Evolutionary conservation across 805 yeast species (phyloP).

Genomic region (Candida loeiensis): DNA sequence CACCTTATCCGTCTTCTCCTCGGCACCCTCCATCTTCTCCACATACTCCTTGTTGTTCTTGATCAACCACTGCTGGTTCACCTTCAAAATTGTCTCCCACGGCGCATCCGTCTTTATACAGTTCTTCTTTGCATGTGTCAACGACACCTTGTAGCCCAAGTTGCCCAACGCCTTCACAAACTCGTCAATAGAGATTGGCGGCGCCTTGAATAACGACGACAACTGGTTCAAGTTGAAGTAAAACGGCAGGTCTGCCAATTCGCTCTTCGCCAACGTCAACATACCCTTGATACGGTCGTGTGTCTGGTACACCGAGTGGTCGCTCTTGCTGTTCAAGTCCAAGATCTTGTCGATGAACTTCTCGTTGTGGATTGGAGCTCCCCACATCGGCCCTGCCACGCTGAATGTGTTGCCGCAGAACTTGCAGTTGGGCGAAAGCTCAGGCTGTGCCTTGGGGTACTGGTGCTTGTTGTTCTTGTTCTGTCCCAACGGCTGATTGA

Average conservation of each 20-base stretch:
- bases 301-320: constrained; percentile 66
- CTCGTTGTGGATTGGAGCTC: constrained; percentile 61
- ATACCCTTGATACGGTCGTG: constrained; percentile 84
- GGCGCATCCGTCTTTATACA: constrained; percentile 90
- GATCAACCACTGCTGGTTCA: constrained; percentile 59
- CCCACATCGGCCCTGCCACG: constrained; percentile 95
- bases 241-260: constrained; percentile 59
- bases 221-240: constrained; percentile 78
- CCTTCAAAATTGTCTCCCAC: constrained; percentile 71
- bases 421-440: constrained; percentile 54
- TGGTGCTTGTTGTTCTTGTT: constrained; percentile 50
- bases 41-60: constrained; percentile 28
- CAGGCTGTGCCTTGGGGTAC: constrained; percentile 47
- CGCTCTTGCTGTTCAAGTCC: constrained; percentile 48
- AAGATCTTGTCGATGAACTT: constrained; percentile 66
- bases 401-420: constrained; percentile 71
- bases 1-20: constrained; percentile 20
- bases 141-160: constrained; percentile 74
- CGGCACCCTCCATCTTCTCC: constrained; percentile 16
- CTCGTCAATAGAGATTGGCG: constrained; percentile 74
- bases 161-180: constrained; percentile 80
- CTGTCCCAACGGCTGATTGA: constrained; percentile 74
- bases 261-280: constrained; percentile 79
- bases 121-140: constrained; percentile 86
- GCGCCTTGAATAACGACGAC: constrained; percentile 71